Percentiles rank a stretch among this genome's conserved stretches.
phyloP scores from a whole-genome alignment of 148 eudicot genomes.

The Arbutus unedo region DNA sequence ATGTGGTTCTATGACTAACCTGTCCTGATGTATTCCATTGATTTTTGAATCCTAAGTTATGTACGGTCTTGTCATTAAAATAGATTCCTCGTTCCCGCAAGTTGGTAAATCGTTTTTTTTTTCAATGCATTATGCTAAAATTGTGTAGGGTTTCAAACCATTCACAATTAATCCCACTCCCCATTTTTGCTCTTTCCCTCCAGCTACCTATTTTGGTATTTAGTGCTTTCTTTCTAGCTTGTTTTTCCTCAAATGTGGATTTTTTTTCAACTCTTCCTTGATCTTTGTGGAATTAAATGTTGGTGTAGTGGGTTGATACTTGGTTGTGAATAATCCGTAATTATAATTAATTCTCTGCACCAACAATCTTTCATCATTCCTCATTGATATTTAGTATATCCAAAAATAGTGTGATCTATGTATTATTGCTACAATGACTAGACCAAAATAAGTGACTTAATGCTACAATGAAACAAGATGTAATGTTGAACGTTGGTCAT shows the following conservation, averaged over 20 bases:
- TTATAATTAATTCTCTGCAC: background rate
- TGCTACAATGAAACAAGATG: background rate
- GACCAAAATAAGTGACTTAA: background rate
- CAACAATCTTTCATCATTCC: background rate
- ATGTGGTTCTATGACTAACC: background rate
- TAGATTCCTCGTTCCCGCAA: background rate
- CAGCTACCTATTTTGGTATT: background rate
- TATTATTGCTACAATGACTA: background rate
- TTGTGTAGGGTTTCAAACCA: background rate
- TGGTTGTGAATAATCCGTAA: background rate
- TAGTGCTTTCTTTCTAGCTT: background rate
- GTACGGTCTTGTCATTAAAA: background rate
- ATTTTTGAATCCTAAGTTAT: background rate
- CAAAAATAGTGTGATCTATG: constrained; percentile 1
- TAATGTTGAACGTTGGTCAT: background rate
- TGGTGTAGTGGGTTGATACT: background rate
- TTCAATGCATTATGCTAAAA: background rate
- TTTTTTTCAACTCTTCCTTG: background rate
- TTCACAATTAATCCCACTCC: background rate
- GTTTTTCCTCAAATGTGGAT: background rate
- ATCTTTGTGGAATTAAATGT: background rate
- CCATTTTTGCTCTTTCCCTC: background rate
- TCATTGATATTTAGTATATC: background rate
- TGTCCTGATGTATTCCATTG: background rate
- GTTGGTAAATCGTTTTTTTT: background rate